Percentiles rank a stretch among this genome's conserved stretches.
phyloP scores from a whole-genome alignment of 345 rosid genomes.

The Lenwebbia sp. region DNA sequence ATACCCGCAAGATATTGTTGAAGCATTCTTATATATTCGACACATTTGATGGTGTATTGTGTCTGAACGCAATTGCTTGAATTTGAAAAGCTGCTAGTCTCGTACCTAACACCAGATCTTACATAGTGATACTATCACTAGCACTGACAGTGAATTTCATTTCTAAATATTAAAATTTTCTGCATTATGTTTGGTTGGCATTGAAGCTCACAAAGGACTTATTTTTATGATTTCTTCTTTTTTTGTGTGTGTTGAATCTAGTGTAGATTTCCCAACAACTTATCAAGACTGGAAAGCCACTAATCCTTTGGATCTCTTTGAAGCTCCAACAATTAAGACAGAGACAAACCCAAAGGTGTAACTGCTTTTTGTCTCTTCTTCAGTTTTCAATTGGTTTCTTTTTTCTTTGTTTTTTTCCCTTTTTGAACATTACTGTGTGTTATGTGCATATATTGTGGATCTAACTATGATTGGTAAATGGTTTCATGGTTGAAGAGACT shows the following conservation, averaged over 20 bases:
- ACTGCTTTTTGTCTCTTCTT: background rate
- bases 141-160: background rate
- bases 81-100: background rate
- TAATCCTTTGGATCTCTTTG: slow-evolving; percentile 75
- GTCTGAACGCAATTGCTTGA: background rate
- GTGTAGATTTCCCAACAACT: slow-evolving; percentile 84
- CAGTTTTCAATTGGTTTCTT: background rate
- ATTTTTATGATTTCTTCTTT: background rate
- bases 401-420: background rate
- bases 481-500: background rate
- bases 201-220: background rate
- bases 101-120: background rate
- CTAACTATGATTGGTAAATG: background rate
- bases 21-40: background rate
- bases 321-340: slow-evolving; percentile 47
- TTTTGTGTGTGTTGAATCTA: slow-evolving; percentile 23
- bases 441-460: background rate
- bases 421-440: background rate
- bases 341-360: slow-evolving; percentile 87
- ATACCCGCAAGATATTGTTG: background rate
- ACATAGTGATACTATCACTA: background rate
- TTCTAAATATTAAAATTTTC: background rate
- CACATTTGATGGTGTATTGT: background rate
- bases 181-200: background rate
- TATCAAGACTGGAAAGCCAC: slow-evolving; percentile 66